Base-by-base conservation (phyloP, 2,329 filamentous ascomycete genomes). In the Juglanconis sp. region DNA sequence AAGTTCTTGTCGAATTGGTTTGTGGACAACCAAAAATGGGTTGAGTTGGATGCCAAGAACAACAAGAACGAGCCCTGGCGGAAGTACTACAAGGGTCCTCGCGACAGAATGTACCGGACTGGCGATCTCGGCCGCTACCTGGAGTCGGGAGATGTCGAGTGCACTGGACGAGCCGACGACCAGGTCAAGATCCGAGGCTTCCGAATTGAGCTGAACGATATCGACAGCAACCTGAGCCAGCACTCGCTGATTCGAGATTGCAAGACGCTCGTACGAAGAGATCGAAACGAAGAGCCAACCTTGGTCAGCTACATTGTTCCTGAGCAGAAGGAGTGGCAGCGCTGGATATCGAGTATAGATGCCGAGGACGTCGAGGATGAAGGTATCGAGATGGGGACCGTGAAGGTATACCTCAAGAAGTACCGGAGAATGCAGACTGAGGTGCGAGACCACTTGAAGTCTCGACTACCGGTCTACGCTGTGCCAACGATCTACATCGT, bases 171-270 rank as follows among this genome's bases (percentile, higher is more conserved):
- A 61, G 87, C 87, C 31, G 94, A 98, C 70, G 84, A 89, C 66
- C 94, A 98, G 72, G 91, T 97, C 77, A 99, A 98, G 80, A 94
- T 98, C 65, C 89, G 95, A 62, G 94, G 94, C 1, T 98, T 97
- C 81, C 84, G 94, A 63, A 96, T 99, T 66, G 95, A 99, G 76
- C 86, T 98, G 50, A 89, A 89, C 64, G 95, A 98, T 66, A 97
- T 98, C 66, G 93, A 98, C 73, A 89, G 82, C 47, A 88, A 96
- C 72, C 77, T 97, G 51, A 89, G 86, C 57, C 83, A 87, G 49
- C 85, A 91, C 74, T 86, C 85, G 1, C 76, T 96, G 31, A 84
- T 98, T 31, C 83, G 91, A 46, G 94, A 98, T 66, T 92, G 90
- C 74, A 87, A 91, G 66, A 98, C 94, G 0, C 77, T 98, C 3